Conservation (phyloP, 306 rosid genomes). For the Parietaria judaica region DNA sequence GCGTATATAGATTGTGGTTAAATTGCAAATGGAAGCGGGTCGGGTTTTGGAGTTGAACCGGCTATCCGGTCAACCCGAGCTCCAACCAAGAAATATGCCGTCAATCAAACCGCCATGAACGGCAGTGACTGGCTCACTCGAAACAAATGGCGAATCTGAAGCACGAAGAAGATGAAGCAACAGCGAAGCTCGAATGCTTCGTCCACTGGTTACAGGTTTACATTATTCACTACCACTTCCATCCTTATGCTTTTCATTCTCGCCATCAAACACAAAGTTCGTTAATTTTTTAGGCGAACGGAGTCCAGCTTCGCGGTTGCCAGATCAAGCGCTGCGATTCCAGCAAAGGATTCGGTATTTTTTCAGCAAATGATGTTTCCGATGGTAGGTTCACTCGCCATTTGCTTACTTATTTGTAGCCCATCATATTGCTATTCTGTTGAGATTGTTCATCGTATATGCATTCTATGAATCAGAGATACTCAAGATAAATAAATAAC, state of each 20-base stretch:
- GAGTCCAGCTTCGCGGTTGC: slow-evolving; percentile 68
- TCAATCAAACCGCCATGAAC: too few species aligned
- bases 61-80: too few species aligned
- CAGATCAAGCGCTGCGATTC: slow-evolving; percentile 64
- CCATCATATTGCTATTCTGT: slow-evolving; percentile 4
- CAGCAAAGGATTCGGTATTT: slow-evolving; percentile 78
- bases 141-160: slow-evolving; percentile 40
- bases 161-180: slow-evolving; percentile 30
- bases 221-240: background rate
- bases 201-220: slow-evolving; percentile 73
- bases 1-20: too few species aligned
- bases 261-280: background rate
- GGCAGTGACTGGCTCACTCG: too few species aligned
- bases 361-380: slow-evolving; percentile 43
- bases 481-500: too few species aligned
- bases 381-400: slow-evolving; percentile 47
- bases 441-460: background rate
- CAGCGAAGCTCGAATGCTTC: slow-evolving; percentile 52
- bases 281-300: slow-evolving; percentile 51
- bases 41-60: too few species aligned
- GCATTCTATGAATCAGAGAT: background rate
- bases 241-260: background rate
- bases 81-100: too few species aligned
- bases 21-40: too few species aligned
- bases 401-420: background rate